Evolutionary conservation across 495 filamentous ascomycete genomes (phyloP).

Genomic region (Elaphomyces granulatus): DNA sequence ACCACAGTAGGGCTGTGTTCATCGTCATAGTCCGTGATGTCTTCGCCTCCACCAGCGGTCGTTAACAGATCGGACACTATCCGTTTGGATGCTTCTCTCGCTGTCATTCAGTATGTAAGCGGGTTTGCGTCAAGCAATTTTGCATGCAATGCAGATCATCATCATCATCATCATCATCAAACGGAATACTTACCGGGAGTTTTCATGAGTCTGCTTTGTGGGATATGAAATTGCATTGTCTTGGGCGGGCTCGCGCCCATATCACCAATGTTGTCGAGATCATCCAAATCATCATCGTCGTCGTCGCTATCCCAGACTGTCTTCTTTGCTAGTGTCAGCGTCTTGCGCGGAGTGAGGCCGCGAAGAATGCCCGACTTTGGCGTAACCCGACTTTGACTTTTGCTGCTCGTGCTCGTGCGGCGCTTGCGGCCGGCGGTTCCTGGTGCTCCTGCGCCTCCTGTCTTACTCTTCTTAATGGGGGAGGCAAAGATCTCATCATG

Average conservation of each 20-base stretch:
- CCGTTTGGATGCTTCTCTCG: slow-evolving; percentile 75
- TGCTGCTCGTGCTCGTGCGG: slow-evolving; percentile 18
- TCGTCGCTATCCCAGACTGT: slow-evolving; percentile 51
- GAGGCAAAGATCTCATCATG: slow-evolving; percentile 78
- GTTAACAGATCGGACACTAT: slow-evolving; percentile 85
- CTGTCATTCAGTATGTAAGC: slow-evolving; percentile 34
- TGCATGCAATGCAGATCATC: too few relatives aligned
- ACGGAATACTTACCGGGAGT: slow-evolving; percentile 78
- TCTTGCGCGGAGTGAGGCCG: slow-evolving; percentile 52
- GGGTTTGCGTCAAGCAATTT: too few relatives aligned
- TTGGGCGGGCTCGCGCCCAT: slow-evolving; percentile 77
- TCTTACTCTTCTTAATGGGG: slow-evolving; percentile 26
- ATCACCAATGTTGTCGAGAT: slow-evolving; percentile 40
- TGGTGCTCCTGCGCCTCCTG: slow-evolving; percentile 16
- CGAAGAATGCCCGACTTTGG: slow-evolving; percentile 61
- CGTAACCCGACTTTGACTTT: slow-evolving; percentile 20
- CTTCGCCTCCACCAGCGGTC: slow-evolving; percentile 60
- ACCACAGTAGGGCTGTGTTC: slow-evolving; percentile 68
- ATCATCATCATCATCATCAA: too few relatives aligned
- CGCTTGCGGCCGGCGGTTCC: slow-evolving; percentile 22
- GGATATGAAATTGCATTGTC: slow-evolving; percentile 93
- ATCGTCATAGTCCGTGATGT: slow-evolving; percentile 35
- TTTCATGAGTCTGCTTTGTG: slow-evolving; percentile 71
- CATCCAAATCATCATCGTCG: slow-evolving; percentile 36
- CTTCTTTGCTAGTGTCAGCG: slow-evolving; percentile 13